phyloP scores from a whole-genome alignment of 768 basidiomycete genomes.

The Rhodotorula sphaerocarpa region DNA sequence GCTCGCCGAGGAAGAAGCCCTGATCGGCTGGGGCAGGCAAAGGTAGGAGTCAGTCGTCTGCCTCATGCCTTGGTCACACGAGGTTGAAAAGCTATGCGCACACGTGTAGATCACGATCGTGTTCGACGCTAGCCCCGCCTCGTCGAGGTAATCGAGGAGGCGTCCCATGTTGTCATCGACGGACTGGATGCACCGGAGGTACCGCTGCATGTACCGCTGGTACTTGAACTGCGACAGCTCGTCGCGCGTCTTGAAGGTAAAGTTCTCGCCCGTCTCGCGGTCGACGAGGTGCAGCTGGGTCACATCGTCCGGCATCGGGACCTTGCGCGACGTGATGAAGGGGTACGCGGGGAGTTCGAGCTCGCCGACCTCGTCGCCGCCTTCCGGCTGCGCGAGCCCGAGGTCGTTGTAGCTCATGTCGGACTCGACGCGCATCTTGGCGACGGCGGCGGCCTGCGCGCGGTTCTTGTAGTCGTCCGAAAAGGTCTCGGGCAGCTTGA shows the following conservation, averaged over 20 bases:
- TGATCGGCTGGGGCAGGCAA: conserved; percentile 35
- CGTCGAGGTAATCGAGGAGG: conserved; percentile 33
- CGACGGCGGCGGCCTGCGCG: conserved; percentile 33
- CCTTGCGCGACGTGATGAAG: conserved; percentile 22
- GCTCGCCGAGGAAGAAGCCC: conserved; percentile 37
- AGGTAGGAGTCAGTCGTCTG: too few relatives aligned
- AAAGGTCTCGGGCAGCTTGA: conserved; percentile 35
- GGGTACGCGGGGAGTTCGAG: conserved; percentile 5
- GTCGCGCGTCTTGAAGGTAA: conserved; percentile 35
- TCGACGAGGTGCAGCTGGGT: conserved; percentile 29
- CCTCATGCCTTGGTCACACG: too few relatives aligned
- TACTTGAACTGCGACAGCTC: conserved; percentile 36
- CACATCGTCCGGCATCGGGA: conserved; percentile 35
- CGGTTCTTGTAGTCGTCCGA: conserved; percentile 38
- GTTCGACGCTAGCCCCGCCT: conserved; percentile 23
- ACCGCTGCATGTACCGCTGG: conserved; percentile 38
- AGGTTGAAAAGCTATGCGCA: too few relatives aligned
- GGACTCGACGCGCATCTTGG: conserved; percentile 35
- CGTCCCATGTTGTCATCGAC: conserved; percentile 36
- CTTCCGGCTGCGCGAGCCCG: conserved; percentile 33
- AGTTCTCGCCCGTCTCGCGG: conserved; percentile 31
- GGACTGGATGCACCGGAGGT: conserved; percentile 35
- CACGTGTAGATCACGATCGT: conserved; percentile 36
- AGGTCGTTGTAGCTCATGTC: conserved; percentile 34
- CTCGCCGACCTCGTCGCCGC: conserved; percentile 26